Conservation (phyloP, 1,139 yeast genomes). For the Lodderomyces metapsilosis region DNA sequence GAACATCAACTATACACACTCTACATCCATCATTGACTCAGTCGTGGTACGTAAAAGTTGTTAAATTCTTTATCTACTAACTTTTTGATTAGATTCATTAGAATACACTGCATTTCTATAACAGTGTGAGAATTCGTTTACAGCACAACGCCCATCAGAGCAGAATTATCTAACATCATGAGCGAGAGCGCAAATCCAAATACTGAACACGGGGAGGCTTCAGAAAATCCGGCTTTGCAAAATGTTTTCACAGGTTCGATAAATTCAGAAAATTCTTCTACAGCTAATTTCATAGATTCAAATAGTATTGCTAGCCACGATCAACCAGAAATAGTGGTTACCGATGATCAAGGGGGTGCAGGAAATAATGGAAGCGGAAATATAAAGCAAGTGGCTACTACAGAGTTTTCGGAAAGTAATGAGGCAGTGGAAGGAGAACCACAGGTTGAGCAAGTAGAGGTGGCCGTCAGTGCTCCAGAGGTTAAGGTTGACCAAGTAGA, state of each 20-base stretch:
- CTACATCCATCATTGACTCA: background rate
- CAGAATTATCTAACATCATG: background rate
- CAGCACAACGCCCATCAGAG: background rate
- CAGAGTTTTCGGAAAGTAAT: background rate
- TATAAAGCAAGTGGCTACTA: background rate
- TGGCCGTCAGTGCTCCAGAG: background rate
- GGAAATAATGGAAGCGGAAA: background rate
- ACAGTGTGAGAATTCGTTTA: background rate
- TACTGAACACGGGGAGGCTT: background rate
- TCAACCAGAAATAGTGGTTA: background rate
- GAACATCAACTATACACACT: too few species aligned
- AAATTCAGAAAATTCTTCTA: background rate
- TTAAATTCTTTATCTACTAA: background rate
- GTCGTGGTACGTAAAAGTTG: background rate
- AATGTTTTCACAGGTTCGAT: background rate
- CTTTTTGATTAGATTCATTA: conserved; percentile 2
- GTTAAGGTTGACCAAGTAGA: too few species aligned
- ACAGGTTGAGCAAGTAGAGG: background rate
- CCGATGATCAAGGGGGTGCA: too few species aligned
- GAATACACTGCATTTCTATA: background rate
- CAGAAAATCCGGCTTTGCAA: background rate
- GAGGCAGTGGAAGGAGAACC: background rate
- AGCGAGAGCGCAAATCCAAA: background rate
- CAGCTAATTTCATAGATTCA: background rate
- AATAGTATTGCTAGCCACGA: background rate